Percentiles rank a stretch among this genome's conserved stretches.
phyloP scores from a whole-genome alignment of 164 flowering plant genomes.

The Hamamelis virginiana region DNA sequence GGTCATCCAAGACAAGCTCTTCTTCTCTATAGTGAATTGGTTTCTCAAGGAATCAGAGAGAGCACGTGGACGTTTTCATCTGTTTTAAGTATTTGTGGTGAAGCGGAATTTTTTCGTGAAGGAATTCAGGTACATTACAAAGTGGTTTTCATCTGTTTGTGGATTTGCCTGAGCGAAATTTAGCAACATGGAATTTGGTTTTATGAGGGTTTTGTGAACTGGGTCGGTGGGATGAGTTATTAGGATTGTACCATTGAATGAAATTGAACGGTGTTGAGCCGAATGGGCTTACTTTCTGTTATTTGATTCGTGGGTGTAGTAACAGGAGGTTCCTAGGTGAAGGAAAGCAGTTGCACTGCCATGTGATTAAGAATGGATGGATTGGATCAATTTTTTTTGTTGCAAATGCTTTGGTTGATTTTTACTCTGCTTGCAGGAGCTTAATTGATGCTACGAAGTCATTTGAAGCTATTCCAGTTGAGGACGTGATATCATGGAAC shows the following conservation, averaged over 20 bases:
- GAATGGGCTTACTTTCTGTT: conserved; percentile 57
- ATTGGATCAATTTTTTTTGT: conserved; percentile 45
- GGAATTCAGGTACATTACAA: conserved; percentile 65
- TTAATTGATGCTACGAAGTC: conserved; percentile 44
- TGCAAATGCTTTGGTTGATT: conserved; percentile 72
- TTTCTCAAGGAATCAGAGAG: conserved; percentile 45
- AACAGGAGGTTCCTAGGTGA: conserved; percentile 31
- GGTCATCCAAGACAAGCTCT: conserved; percentile 39
- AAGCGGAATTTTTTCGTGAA: conserved; percentile 35
- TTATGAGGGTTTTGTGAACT: conserved; percentile 52
- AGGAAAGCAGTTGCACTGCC: conserved; percentile 65
- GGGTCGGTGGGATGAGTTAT: conserved; percentile 33
- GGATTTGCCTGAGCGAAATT: conserved; percentile 49
- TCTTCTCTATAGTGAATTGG: conserved; percentile 47
- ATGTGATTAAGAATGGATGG: conserved; percentile 54
- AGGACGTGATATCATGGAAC: conserved; percentile 76
- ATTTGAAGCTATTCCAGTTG: conserved; percentile 39
- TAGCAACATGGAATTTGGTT: conserved; percentile 61
- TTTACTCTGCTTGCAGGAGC: conserved; percentile 60
- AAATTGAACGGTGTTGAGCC: conserved; percentile 38
- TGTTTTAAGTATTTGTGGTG: conserved; percentile 46
- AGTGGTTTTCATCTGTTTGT: conserved; percentile 46
- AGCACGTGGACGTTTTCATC: conserved; percentile 57
- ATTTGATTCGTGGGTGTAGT: conserved; percentile 58
- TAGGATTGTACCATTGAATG: conserved; percentile 37